These are phyloP conservation scores for Pleurostoma richardsiae DNA, from an alignment of 2,329 filamentous ascomycete species.

Conservation along the genomic window DNA sequence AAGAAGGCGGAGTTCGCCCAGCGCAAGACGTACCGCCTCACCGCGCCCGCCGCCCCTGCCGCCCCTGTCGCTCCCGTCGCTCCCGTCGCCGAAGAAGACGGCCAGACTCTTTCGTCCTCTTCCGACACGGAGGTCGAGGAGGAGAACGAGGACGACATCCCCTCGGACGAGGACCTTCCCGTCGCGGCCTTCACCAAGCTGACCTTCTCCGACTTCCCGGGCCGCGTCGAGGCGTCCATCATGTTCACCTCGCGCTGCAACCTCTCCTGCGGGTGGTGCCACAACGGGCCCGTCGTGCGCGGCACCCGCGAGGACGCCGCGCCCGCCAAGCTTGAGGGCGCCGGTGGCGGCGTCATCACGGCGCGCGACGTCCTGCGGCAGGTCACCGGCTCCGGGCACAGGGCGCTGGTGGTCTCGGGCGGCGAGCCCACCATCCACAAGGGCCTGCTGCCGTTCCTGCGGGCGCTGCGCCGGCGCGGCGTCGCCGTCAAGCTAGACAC, in stretches of 20 bases:
- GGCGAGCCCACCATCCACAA: neutral
- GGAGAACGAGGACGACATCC: neutral
- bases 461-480: neutral
- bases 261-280: neutral
- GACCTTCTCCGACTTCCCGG: neutral
- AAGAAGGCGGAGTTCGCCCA: neutral
- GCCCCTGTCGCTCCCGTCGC: conserved; percentile 2
- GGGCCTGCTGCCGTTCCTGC: neutral
- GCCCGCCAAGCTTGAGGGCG: too few species aligned
- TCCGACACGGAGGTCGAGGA: neutral
- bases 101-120: neutral
- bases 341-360: neutral
- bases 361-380: neutral
- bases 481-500: neutral
- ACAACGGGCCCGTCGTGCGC: neutral
- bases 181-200: neutral
- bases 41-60: conserved; percentile 5
- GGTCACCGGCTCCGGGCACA: neutral
- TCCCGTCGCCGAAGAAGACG: neutral
- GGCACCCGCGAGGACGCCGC: neutral
- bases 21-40: neutral
- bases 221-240: neutral
- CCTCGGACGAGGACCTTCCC: neutral
- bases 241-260: conserved; percentile 1
- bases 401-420: neutral